These are phyloP conservation scores for Leccinum uliginosum DNA, from an alignment of 768 basidiomycete genomes.

Conservation along the genomic window DNA sequence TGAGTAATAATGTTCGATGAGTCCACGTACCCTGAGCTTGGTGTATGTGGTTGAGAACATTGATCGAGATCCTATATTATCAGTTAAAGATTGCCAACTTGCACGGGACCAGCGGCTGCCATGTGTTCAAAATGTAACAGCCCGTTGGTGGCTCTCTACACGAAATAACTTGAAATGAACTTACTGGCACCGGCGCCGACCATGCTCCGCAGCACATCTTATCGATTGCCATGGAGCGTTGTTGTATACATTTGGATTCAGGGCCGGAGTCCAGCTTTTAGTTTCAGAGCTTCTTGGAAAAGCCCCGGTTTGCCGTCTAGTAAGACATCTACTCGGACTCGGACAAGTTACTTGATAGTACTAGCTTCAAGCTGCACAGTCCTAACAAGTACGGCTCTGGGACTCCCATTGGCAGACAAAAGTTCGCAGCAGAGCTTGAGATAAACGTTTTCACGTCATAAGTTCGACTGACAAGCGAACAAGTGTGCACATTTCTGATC, in stretches of 20 bases:
- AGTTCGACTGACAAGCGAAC: background rate
- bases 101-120: too few species aligned
- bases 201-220: background rate
- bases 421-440: background rate
- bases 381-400: too few species aligned
- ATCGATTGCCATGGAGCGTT: background rate
- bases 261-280: background rate
- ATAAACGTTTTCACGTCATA: background rate
- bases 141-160: background rate
- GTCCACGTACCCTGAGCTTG: background rate
- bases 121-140: too few species aligned
- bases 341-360: too few species aligned
- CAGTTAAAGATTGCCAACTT: background rate
- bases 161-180: background rate
- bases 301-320: background rate
- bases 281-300: background rate
- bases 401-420: background rate
- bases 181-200: background rate
- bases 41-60: background rate
- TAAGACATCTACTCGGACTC: background rate
- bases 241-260: background rate
- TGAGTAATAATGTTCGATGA: background rate
- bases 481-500: background rate
- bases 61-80: background rate
- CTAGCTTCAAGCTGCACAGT: too few species aligned